A percentile compares a stretch with the other conserved stretches of the same genome.
Evolutionary conservation across 2,329 filamentous ascomycete species (phyloP).

Genomic region (Alternaria longipes): DNA sequence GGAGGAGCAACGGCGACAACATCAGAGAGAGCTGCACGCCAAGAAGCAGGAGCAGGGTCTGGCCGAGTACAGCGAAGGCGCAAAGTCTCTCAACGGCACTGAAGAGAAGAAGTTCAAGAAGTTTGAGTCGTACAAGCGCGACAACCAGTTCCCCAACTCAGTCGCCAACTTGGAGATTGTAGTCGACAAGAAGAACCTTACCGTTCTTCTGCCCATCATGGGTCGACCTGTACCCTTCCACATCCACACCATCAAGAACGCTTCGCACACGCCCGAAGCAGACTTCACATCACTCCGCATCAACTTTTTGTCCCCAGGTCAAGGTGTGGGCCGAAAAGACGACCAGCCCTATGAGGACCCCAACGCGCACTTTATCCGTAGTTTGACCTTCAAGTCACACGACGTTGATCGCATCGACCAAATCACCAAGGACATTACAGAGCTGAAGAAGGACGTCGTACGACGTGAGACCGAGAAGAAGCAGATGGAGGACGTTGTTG

Average conservation of each 20-base stretch:
- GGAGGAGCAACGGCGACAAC: conserved; percentile 84
- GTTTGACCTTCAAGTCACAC: conserved; percentile 91
- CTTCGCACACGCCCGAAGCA: conserved; percentile 95
- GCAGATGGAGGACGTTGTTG: conserved; percentile 98
- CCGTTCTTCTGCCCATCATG: conserved; percentile 95
- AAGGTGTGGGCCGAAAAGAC: conserved; percentile 96
- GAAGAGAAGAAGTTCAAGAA: conserved; percentile 98
- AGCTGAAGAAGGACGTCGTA: conserved; percentile 90
- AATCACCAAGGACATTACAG: conserved; percentile 91
- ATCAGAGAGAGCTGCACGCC: conserved; percentile 86
- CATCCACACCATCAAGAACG: conserved; percentile 98
- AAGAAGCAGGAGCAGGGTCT: conserved; percentile 93
- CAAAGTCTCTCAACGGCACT: conserved; percentile 84
- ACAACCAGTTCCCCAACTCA: conserved; percentile 87
- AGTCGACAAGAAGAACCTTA: conserved; percentile 88
- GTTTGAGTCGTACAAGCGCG: conserved; percentile 98
- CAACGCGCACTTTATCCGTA: conserved; percentile 93
- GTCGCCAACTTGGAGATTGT: conserved; percentile 88
- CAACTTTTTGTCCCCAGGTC: conserved; percentile 96
- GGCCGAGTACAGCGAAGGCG: conserved; percentile 84
- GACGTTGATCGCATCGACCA: conserved; percentile 89
- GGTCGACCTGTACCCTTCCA: conserved; percentile 97
- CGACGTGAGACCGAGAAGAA: conserved; percentile 99
- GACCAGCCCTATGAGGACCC: conserved; percentile 98
- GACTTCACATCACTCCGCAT: conserved; percentile 94